Percentiles rank a stretch among this genome's conserved stretches.
Evolutionary conservation across 176 grass and related monocot genomes (phyloP).

Genomic region (Triticum dicoccoides): DNA sequence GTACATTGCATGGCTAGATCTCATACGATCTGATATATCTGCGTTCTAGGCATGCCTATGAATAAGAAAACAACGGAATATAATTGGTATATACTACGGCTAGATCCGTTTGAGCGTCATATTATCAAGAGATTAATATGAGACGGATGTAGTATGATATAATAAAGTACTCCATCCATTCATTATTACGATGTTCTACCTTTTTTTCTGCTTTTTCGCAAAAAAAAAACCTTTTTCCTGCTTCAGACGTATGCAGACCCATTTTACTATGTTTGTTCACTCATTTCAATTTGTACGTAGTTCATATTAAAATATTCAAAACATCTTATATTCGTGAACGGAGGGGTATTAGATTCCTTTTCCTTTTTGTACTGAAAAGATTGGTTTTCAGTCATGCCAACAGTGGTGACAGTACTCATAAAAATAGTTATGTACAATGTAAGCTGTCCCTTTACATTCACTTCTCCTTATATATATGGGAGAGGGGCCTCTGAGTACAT

Average conservation of each 20-base stretch:
- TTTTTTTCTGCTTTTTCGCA: too few species aligned
- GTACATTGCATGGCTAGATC: constrained; percentile 41
- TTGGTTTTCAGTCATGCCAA: constrained; percentile 42
- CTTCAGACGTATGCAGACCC: too few species aligned
- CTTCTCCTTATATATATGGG: constrained; percentile 56
- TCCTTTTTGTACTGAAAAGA: constrained; percentile 20
- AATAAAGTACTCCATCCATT: not conserved
- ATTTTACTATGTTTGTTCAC: too few species aligned
- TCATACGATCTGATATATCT: constrained; percentile 31
- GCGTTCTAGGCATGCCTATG: constrained; percentile 13
- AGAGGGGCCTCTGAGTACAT: constrained; percentile 28
- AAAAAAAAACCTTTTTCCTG: not conserved
- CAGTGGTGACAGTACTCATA: constrained; percentile 24
- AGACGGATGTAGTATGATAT: too few species aligned
- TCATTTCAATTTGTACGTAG: too few species aligned
- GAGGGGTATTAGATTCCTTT: not conserved
- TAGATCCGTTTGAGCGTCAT: too few species aligned
- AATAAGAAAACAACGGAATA: not conserved
- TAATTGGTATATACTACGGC: too few species aligned
- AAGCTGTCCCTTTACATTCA: constrained; percentile 37
- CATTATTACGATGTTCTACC: too few species aligned
- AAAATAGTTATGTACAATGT: constrained; percentile 46
- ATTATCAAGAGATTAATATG: too few species aligned
- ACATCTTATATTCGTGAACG: too few species aligned
- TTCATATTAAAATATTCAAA: too few species aligned